A percentile compares a stretch with the other conserved stretches of the same genome.
Conservation (phyloP, 2,329 filamentous ascomycete species). For the Polychaeton citri region DNA sequence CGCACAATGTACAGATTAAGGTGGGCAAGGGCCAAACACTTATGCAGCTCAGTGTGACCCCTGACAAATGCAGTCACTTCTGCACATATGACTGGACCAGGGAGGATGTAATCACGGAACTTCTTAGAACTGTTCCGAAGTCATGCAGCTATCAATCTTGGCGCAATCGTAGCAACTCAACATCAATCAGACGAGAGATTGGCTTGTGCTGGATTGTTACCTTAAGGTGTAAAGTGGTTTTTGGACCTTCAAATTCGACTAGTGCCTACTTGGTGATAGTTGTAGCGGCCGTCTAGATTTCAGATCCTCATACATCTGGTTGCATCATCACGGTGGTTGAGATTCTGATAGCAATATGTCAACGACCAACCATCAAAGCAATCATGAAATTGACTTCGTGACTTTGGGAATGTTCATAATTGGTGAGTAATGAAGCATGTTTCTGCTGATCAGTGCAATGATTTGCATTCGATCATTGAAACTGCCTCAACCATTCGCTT, state of each 20-base stretch:
- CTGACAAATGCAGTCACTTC: too few species aligned
- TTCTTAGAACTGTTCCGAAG: too few species aligned
- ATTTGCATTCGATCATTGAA: slow-evolving; percentile 1
- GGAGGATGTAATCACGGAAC: too few species aligned
- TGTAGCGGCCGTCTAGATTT: neutral
- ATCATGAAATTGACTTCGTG: slow-evolving; percentile 37
- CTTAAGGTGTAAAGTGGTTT: neutral
- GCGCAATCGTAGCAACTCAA: neutral
- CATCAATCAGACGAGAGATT: too few species aligned
- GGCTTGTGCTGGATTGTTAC: too few species aligned
- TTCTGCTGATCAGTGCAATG: neutral
- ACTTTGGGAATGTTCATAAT: slow-evolving; percentile 53
- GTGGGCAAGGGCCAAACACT: too few species aligned
- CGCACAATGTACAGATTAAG: too few species aligned
- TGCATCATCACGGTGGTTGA: neutral
- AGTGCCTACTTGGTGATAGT: neutral
- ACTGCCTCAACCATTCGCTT: neutral
- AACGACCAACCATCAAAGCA: neutral
- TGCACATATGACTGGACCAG: too few species aligned
- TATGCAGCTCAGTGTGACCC: too few species aligned
- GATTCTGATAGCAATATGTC: neutral
- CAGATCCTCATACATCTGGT: neutral
- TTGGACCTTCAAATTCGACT: neutral
- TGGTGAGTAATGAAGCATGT: slow-evolving; percentile 26
- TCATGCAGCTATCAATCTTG: slow-evolving; percentile 1